Evolutionary conservation across 2,329 filamentous ascomycete genomes (phyloP).

Genomic region (Fusarium cyanostomum): DNA sequence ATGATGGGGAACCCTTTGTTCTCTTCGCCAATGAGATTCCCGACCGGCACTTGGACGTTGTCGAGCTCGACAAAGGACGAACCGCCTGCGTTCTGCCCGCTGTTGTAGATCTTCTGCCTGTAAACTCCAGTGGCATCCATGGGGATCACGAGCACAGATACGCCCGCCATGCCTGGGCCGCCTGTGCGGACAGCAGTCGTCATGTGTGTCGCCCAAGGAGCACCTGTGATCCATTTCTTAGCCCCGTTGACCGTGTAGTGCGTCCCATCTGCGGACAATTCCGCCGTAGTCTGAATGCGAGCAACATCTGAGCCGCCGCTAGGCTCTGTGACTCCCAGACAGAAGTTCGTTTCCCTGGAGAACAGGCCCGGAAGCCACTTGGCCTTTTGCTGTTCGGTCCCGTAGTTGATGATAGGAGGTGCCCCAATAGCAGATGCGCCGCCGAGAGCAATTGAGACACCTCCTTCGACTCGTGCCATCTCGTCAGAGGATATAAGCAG

Average conservation of each 20-base stretch:
- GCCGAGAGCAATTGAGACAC: constrained; percentile 65
- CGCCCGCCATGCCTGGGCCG: constrained; percentile 5
- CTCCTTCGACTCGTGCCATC: constrained; percentile 55
- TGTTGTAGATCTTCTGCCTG: constrained; percentile 18
- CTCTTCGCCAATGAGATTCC: constrained; percentile 21
- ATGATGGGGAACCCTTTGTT: constrained; percentile 27
- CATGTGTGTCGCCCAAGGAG: constrained; percentile 23
- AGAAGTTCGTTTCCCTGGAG: constrained; percentile 22
- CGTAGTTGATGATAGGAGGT: constrained; percentile 71
- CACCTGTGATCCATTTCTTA: constrained; percentile 33
- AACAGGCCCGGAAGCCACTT: constrained; percentile 18
- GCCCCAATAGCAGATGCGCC: constrained; percentile 70
- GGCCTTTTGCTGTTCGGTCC: constrained; percentile 56
- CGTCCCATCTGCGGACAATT: background rate
- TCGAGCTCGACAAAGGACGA: constrained; percentile 30
- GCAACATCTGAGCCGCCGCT: constrained; percentile 31
- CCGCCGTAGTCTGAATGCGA: constrained; percentile 17
- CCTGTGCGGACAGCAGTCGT: constrained; percentile 29
- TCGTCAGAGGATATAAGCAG: constrained; percentile 66
- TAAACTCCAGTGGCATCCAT: constrained; percentile 11
- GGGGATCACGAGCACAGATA: constrained; percentile 22
- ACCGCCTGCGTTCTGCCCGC: constrained; percentile 20
- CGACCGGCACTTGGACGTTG: constrained; percentile 21
- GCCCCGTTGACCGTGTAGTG: constrained; percentile 27
- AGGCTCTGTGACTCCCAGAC: constrained; percentile 34